Evolutionary conservation across 495 filamentous ascomycete genomes (phyloP), one percentile per base, ranked within the genome.

Genomic region (Podospora fimiseda): DNA sequence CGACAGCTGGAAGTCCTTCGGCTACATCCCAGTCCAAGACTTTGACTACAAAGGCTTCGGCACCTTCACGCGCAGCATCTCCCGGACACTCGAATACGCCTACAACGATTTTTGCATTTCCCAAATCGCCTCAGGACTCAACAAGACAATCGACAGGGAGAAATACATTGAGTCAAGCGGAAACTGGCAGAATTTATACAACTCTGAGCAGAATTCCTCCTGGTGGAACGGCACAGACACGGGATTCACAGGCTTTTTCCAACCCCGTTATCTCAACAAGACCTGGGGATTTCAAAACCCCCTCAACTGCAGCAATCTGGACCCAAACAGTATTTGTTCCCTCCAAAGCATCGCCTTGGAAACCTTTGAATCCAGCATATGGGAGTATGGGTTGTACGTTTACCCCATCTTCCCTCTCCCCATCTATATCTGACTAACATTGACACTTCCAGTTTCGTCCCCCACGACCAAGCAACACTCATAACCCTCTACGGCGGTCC

Each of bases 31-130:
- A 0, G 78, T 76, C 1, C 72, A 87, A 44, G 85, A 89, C 59
- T 82, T 80, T 41, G 85, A 89, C 65, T 76, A 78, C 38, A 75
- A 80, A 20, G 85, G 85, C 2, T 77, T 80, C 38, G 86, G 86
- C 0, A 80, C 82, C 2, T 79, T 86, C 63, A 89, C 87, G 0
- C 74, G 87, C 16, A 84, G 78, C 60, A 74, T 90, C 19, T 87
- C 83, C 0, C 72, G 87, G 8, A 89, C 86, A 0, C 75, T 90
- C 0, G 87, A 90, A 60, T 90, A 90, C 66, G 77, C 81, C 5
- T 89, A 90, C 62, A 83, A 89, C 55, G 87, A 90, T 64, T 90
- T 86, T 59, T 82, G 79, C 51, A 86, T 89, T 51, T 70, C 85
- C 1, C 74, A 83, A 52, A 79, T 89, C 60, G 83, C 80, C 2